Evolutionary conservation across 148 eudicot species (phyloP).

Genomic region (Heliosperma pusillum): DNA sequence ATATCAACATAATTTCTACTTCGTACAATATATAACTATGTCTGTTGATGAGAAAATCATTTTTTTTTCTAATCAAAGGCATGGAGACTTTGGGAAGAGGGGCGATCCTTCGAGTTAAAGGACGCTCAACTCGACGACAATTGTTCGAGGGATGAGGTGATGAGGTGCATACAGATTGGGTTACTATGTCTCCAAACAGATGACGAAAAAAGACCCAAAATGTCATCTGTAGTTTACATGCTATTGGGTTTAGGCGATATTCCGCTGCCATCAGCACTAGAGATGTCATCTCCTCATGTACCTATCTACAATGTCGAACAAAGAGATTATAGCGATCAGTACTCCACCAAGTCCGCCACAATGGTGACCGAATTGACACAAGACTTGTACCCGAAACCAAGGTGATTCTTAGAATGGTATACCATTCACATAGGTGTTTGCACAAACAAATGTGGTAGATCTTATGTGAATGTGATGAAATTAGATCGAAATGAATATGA

Average conservation of each 20-base stretch:
- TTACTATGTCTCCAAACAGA: slow-evolving; percentile 19
- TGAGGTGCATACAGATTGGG: slow-evolving; percentile 27
- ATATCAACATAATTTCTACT: neutral
- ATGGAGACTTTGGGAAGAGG: slow-evolving; percentile 25
- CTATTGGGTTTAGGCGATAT: slow-evolving; percentile 19
- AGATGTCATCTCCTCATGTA: neutral
- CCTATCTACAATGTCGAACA: neutral
- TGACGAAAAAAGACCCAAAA: slow-evolving; percentile 16
- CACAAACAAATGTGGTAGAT: too few species aligned
- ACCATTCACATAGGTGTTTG: too few species aligned
- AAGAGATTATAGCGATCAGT: neutral
- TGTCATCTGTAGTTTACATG: slow-evolving; percentile 14
- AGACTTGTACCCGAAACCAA: slow-evolving; percentile 20
- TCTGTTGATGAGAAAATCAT: neutral
- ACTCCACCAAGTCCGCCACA: neutral
- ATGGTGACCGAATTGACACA: neutral
- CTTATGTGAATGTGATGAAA: too few species aligned
- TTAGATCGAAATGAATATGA: too few species aligned
- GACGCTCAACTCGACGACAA: slow-evolving; percentile 9
- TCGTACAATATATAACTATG: neutral
- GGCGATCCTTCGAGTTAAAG: neutral
- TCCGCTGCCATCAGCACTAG: slow-evolving; percentile 20
- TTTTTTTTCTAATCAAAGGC: neutral
- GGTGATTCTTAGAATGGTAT: neutral
- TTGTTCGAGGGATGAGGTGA: neutral